Percentiles rank a stretch among this genome's conserved stretches.
These are phyloP conservation scores for Penicillium parvum DNA, from an alignment of 495 filamentous ascomycete genomes.

Conservation along the genomic window DNA sequence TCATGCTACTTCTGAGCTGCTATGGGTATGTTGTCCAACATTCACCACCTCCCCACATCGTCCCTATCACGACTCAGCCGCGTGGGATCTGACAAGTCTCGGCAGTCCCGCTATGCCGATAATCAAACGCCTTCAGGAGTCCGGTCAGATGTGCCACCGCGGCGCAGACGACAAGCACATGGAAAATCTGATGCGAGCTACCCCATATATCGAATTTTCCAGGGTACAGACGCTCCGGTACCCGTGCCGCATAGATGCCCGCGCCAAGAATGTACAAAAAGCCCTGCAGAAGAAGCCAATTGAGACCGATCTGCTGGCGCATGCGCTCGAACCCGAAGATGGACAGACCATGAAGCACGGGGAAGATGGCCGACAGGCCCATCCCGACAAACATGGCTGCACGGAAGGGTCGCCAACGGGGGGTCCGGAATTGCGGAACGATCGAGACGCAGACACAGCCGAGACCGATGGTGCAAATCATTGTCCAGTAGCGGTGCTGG, in stretches of 20 bases:
- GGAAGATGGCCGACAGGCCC: slow-evolving; percentile 78
- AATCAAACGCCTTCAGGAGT: slow-evolving; percentile 54
- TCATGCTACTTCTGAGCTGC: slow-evolving; percentile 23
- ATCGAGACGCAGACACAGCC: slow-evolving; percentile 72
- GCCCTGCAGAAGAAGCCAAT: slow-evolving; percentile 77
- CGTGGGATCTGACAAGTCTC: slow-evolving; percentile 34
- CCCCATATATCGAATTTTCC: slow-evolving; percentile 59
- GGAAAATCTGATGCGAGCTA: slow-evolving; percentile 62
- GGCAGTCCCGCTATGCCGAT: slow-evolving; percentile 45
- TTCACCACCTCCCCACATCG: slow-evolving; percentile 8
- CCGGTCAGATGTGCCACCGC: slow-evolving; percentile 55
- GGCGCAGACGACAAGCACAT: slow-evolving; percentile 59
- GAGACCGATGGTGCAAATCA: slow-evolving; percentile 72
- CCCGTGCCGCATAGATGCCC: slow-evolving; percentile 66
- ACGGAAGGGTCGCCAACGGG: slow-evolving; percentile 76
- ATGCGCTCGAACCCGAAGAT: slow-evolving; percentile 57
- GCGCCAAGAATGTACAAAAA: slow-evolving; percentile 83
- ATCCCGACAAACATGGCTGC: slow-evolving; percentile 89
- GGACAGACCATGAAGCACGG: slow-evolving; percentile 66
- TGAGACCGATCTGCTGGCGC: slow-evolving; percentile 70
- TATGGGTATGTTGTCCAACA: slow-evolving; percentile 29
- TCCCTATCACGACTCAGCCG: slow-evolving; percentile 17
- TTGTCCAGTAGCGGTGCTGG: slow-evolving; percentile 66
- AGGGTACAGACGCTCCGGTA: slow-evolving; percentile 47
- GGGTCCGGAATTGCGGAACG: slow-evolving; percentile 74